phyloP scores from a whole-genome alignment of 371 early-diverging fungal genomes.

The Syncephalastrum sp. region DNA sequence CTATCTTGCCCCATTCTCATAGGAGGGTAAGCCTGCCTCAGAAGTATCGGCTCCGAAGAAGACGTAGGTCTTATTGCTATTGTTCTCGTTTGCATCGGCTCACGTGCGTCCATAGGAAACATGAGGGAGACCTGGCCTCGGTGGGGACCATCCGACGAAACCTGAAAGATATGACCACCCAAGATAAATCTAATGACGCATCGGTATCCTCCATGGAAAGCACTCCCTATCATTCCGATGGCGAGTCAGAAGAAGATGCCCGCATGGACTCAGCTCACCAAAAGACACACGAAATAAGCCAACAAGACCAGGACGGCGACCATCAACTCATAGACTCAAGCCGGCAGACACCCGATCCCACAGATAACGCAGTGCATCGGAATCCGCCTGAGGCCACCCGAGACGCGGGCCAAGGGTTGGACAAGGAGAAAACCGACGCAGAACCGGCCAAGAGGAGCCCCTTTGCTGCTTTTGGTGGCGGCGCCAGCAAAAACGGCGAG shows the following conservation, averaged over 20 bases:
- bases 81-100: slow-evolving; percentile 1
- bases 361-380: not conserved
- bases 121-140: slow-evolving; percentile 29
- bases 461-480: slow-evolving; percentile 31
- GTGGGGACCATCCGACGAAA: slow-evolving; percentile 43
- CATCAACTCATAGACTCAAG: not conserved
- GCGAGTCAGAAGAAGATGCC: slow-evolving; percentile 15
- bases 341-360: not conserved
- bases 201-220: slow-evolving; percentile 3
- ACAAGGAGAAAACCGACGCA: not conserved
- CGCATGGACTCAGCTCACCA: slow-evolving; percentile 8
- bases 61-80: slow-evolving; percentile 23
- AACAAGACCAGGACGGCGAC: not conserved
- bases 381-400: not conserved
- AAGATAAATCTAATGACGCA: slow-evolving; percentile 28
- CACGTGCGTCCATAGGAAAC: slow-evolving; percentile 30
- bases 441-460: slow-evolving; percentile 1
- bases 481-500: slow-evolving; percentile 13
- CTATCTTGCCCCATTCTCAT: not conserved
- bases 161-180: slow-evolving; percentile 46
- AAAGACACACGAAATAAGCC: not conserved
- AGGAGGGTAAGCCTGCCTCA: slow-evolving; percentile 13
- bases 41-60: slow-evolving; percentile 37
- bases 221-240: slow-evolving; percentile 11
- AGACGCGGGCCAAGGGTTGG: not conserved